phyloP scores from a whole-genome alignment of 371 early-diverging fungal genomes.

The Syncephalastrum racemosum region DNA sequence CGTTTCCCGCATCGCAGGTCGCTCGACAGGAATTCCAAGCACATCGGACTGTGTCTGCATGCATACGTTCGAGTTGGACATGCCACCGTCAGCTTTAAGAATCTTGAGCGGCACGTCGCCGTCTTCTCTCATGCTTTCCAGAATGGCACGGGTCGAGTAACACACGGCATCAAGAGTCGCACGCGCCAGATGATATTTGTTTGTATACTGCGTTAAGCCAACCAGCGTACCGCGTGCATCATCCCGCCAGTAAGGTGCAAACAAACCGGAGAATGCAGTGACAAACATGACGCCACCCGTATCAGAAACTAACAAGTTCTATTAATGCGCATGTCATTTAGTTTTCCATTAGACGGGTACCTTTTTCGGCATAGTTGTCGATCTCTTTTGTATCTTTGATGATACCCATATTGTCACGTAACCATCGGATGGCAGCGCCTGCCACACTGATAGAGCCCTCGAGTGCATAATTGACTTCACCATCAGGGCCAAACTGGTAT shows the following conservation, averaged over 20 bases:
- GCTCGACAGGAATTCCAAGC: slow-evolving; percentile 66
- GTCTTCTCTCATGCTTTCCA: slow-evolving; percentile 84
- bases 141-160: slow-evolving; percentile 86
- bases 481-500: slow-evolving; percentile 82
- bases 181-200: slow-evolving; percentile 80
- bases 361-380: slow-evolving; percentile 38
- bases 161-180: slow-evolving; percentile 90
- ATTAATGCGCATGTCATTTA: background rate
- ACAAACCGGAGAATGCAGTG: slow-evolving; percentile 92
- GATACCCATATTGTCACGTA: slow-evolving; percentile 85
- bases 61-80: slow-evolving; percentile 84
- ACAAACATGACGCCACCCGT: slow-evolving; percentile 94
- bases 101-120: slow-evolving; percentile 61
- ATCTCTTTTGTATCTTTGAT: slow-evolving; percentile 75
- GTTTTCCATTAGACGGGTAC: slow-evolving; percentile 3
- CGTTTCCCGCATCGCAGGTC: slow-evolving; percentile 90
- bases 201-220: slow-evolving; percentile 89
- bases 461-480: slow-evolving; percentile 80
- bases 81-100: slow-evolving; percentile 91
- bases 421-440: slow-evolving; percentile 92
- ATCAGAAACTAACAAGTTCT: slow-evolving; percentile 49
- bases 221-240: slow-evolving; percentile 90
- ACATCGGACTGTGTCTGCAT: slow-evolving; percentile 95
- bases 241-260: slow-evolving; percentile 95
- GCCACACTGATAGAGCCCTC: slow-evolving; percentile 96